Evolutionary conservation across 83 land plant species (phyloP).

Genomic region (Picea abies): DNA sequence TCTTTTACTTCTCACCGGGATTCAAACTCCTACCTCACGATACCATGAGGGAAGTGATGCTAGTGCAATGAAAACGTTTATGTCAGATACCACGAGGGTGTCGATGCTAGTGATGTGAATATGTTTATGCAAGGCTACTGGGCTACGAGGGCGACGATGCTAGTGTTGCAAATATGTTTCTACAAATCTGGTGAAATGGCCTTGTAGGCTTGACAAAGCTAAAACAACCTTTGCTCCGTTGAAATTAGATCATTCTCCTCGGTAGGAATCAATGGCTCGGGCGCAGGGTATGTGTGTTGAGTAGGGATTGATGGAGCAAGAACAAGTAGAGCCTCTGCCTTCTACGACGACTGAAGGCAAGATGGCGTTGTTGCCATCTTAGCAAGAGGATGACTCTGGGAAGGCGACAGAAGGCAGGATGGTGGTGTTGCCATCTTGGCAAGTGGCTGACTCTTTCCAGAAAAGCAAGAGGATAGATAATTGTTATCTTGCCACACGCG

Average conservation of each 20-base stretch:
- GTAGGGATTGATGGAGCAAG: conserved; percentile 71
- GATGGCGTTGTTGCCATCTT: conserved; percentile 76
- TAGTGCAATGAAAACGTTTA: too few relatives aligned
- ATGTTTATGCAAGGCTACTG: too few relatives aligned
- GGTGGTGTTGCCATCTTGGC: conserved; percentile 75
- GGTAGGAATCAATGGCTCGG: conserved; percentile 55
- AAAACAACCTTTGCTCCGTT: conserved; percentile 52
- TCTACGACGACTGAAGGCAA: conserved; percentile 69
- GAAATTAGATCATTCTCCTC: conserved; percentile 64
- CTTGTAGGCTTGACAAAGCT: conserved; percentile 49
- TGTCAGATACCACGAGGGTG: too few relatives aligned
- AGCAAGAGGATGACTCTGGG: conserved; percentile 21
- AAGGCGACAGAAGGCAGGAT: conserved; percentile 51
- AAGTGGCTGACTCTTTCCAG: conserved; percentile 66
- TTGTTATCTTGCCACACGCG: conserved; percentile 73
- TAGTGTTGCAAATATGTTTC: too few relatives aligned
- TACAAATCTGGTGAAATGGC: conserved; percentile 20
- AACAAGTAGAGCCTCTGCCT: conserved; percentile 51
- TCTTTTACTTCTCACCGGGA: too few relatives aligned
- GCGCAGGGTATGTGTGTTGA: conserved; percentile 63
- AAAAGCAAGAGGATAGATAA: conserved; percentile 68
- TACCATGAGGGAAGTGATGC: too few relatives aligned
- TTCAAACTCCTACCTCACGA: too few relatives aligned
- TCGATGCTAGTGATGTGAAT: too few relatives aligned
- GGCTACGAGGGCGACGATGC: too few relatives aligned